phyloP scores from a whole-genome alignment of 148 eudicot genomes.

The Limonium bicolor region DNA sequence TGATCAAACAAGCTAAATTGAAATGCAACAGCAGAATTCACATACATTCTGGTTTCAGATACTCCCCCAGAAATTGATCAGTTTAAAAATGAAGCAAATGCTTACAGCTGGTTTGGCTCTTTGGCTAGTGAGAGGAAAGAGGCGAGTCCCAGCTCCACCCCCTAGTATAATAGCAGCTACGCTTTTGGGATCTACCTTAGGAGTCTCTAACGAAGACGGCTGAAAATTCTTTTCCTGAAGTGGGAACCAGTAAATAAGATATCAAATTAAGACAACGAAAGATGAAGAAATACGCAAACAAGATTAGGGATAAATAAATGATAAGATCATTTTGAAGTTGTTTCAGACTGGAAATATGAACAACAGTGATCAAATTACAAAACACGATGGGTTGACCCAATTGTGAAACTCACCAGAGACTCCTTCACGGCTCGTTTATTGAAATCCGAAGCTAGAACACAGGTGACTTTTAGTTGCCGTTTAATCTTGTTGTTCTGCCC shows the following conservation, averaged over 20 bases:
- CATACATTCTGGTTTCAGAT: background rate
- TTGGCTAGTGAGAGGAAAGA: constrained; percentile 77
- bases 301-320: background rate
- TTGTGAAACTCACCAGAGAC: background rate
- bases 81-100: background rate
- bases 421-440: background rate
- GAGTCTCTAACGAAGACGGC: constrained; percentile 3
- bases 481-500: constrained; percentile 1
- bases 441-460: background rate
- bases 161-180: constrained; percentile 82
- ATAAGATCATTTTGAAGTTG: background rate
- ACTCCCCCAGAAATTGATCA: background rate
- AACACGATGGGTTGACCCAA: too few relatives aligned
- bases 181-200: constrained; percentile 53
- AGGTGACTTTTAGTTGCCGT: background rate
- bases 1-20: constrained; percentile 4
- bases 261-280: background rate
- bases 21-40: background rate
- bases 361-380: background rate
- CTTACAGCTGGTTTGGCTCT: constrained; percentile 93
- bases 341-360: background rate
- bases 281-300: background rate
- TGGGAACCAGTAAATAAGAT: background rate
- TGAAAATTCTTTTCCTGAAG: background rate
- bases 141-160: constrained; percentile 85